Percentiles rank a stretch among this genome's conserved stretches.
These are phyloP conservation scores for Calycina herbarum DNA, from an alignment of 2,329 filamentous ascomycete species.

Conservation along the genomic window DNA sequence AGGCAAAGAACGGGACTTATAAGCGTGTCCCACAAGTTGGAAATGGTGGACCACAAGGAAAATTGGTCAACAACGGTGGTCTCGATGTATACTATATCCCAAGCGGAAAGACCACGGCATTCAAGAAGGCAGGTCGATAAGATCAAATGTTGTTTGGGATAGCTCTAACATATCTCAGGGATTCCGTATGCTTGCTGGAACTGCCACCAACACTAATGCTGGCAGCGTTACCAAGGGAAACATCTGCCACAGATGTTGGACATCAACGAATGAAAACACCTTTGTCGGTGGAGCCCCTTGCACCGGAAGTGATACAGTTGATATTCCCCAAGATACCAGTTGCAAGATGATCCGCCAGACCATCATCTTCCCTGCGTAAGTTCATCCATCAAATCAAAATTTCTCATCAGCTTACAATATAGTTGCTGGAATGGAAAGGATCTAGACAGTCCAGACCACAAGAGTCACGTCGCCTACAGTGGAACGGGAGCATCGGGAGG, in stretches of 20 bases:
- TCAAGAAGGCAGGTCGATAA: constrained; percentile 40
- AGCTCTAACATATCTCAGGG: constrained; percentile 13
- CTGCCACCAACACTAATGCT: constrained; percentile 20
- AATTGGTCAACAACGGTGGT: constrained; percentile 24
- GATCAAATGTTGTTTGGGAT: constrained; percentile 38
- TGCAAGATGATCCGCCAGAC: constrained; percentile 52
- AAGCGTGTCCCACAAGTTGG: constrained; percentile 66
- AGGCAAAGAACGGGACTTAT: constrained; percentile 42
- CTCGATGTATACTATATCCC: constrained; percentile 28
- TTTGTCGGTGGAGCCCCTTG: constrained; percentile 54
- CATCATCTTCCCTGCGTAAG: constrained; percentile 51
- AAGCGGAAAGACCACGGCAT: constrained; percentile 39
- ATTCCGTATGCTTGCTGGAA: constrained; percentile 30
- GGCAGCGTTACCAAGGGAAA: constrained; percentile 16
- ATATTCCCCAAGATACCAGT: constrained; percentile 55
- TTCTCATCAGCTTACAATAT: constrained; percentile 46
- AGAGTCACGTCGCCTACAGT: constrained; percentile 67
- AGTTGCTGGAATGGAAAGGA: constrained; percentile 82
- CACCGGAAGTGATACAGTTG: constrained; percentile 55
- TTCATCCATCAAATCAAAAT: neutral
- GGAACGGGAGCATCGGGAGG: constrained; percentile 65
- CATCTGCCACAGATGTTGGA: constrained; percentile 37
- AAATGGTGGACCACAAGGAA: constrained; percentile 25
- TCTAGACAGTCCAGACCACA: constrained; percentile 53
- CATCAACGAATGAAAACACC: constrained; percentile 50